Base-by-base conservation (phyloP, 164 flowering plant genomes). In the Kalanchoe fedtschenkoi region DNA sequence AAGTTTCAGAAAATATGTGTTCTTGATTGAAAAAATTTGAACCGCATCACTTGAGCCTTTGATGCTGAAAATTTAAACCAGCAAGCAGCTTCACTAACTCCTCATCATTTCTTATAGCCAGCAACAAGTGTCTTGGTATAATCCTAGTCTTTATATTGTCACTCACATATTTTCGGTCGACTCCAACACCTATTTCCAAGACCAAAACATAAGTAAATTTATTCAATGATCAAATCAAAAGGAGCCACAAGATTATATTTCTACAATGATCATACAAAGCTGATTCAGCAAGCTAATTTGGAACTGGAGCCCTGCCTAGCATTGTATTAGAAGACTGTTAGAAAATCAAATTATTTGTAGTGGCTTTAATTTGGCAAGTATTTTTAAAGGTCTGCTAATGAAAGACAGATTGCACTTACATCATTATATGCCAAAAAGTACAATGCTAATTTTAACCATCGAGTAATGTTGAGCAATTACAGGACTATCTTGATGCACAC, bases 291-390 rank as follows among this genome's bases (percentile, higher is more conserved):
- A 60, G 58, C 59, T 74, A 69, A 88, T 96, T 96, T 80, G 81
- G 70, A 61, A 73, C 69, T 66, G 90, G 77, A 76, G 81, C 70
- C 58, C 80, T 86, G 69, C 77, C 65, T 19, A 81, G 81, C 53
- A 73, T 41, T 59, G 74, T 68, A 60, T 78, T 72, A 58, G 70
- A 68, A 67, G 92, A 59, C 26, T 43, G 82, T 64, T 82, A 93
- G 64, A 75, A 83, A 65, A 76, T 71, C 65, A 77, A 58, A 64
- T 66, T 74, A 70, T 69, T 82, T 46, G 71, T 8, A 24, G 79
- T 78, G 2, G 83, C 6, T n/a, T 6, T 4, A 5, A n/a, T n/a
- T 43, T 1, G n/a, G 22, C 21, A 43, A 43, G 22, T n/a, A 43
- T 43, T 10, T n/a, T 21, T n/a, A 10, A 43, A 5, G 26, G 22